Base-by-base conservation (phyloP, 345 rosid genomes). In the Camelina hispida region DNA sequence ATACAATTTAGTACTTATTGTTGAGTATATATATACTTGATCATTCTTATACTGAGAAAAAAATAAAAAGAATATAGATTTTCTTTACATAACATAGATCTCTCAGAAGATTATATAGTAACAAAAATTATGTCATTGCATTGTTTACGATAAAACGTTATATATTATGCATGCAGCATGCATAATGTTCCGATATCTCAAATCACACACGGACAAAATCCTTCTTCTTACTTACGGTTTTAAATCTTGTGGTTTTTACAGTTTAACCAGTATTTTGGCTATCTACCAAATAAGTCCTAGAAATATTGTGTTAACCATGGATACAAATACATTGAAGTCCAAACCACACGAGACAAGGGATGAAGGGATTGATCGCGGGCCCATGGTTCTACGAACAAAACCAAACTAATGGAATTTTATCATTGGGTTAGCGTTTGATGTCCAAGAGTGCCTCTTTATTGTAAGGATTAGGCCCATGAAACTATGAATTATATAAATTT, bases 361-460 rank as follows among this genome's bases (percentile, higher is more conserved):
- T 25, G 0, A 25, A 25, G 28, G 14, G 47, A 34, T 20, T 23
- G 60, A 23, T 50, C 30, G 7, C 7, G 52, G 52, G 59, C 40
- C 43, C 68, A 12, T 25, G 52, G 42, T 43, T 62, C 11, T 5
- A 12, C 61, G 34, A 52, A 62, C 51, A 40, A 62, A 51, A 40
- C 68, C 75, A 51, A 14, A 52, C 15, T 40, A 52, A 42, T 62
- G 69, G 54, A n/a, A 44, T 15, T 6, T 6, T 52, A 11, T 62
- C 7, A 40, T 16, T 28, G 13, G 44, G 56, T 20, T 37, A 18
- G 13, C 6, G 38, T 13, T 64, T 43, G 35, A 18, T 73, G 46
- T 32, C 46, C 16, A 18, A 63, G 9, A 28, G 18, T 43, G 32
- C 25, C 48, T 30, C 40, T 10, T 43, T 28, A 52, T 4, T 51